phyloP scores from a whole-genome alignment of 208 protist species.

The Leishmania amazonensis region DNA sequence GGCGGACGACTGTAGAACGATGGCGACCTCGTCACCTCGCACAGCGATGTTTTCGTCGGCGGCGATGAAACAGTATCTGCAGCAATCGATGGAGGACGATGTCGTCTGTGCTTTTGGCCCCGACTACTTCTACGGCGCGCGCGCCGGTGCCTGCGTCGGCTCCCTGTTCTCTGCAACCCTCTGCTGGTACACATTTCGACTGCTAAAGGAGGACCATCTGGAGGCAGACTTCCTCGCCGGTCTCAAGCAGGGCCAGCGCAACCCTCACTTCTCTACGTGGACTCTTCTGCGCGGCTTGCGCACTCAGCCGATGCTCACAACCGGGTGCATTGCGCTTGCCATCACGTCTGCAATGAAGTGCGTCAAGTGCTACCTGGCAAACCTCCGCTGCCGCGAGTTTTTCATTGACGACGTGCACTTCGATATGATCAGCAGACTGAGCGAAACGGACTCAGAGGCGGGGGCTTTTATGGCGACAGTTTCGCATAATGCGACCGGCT shows the following conservation, averaged over 20 bases:
- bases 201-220: constrained; percentile 56
- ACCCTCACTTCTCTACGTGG: constrained; percentile 45
- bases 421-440: constrained; percentile 37
- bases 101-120: constrained; percentile 78
- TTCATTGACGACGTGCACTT: constrained; percentile 75
- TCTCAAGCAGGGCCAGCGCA: constrained; percentile 36
- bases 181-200: constrained; percentile 41
- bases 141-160: constrained; percentile 51
- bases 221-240: constrained; percentile 44
- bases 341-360: constrained; percentile 67
- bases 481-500: background rate
- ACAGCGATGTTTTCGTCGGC: background rate
- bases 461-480: constrained; percentile 9
- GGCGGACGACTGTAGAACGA: background rate
- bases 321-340: constrained; percentile 64
- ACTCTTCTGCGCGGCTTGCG: constrained; percentile 62
- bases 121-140: constrained; percentile 75
- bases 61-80: constrained; percentile 18
- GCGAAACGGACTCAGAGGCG: constrained; percentile 18
- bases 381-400: constrained; percentile 77
- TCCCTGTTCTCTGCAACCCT: constrained; percentile 43
- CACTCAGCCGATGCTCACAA: constrained; percentile 75
- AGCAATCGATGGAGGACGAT: constrained; percentile 67
- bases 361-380: constrained; percentile 69
- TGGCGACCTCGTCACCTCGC: background rate